Evolutionary conservation across 1,284 basidiomycete species (phyloP).

Genomic region (Ganoderma leucocontextum): DNA sequence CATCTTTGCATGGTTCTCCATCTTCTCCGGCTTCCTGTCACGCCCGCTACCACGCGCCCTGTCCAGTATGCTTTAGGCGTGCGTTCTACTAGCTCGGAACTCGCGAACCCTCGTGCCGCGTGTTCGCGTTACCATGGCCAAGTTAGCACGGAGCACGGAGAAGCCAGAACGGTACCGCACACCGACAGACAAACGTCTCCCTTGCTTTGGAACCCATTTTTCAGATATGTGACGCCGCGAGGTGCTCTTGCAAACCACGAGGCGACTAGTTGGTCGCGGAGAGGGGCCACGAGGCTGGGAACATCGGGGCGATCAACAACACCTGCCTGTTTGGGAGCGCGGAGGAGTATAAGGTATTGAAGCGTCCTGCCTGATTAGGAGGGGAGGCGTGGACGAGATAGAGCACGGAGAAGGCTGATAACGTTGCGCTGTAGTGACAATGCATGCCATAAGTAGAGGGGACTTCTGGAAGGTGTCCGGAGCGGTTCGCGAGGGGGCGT

Average conservation of each 20-base stretch:
- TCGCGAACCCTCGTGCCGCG: not conserved
- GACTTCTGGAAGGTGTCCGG: not conserved
- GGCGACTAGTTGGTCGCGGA: not conserved
- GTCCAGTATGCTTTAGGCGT: constrained; percentile 10
- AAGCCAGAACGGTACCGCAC: not conserved
- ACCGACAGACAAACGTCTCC: not conserved
- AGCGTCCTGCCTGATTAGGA: not conserved
- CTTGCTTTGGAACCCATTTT: not conserved
- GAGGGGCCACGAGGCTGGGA: constrained; percentile 1
- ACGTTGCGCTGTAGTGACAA: not conserved
- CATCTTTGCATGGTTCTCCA: constrained; percentile 3
- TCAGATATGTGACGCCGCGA: not conserved
- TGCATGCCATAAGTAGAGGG: not conserved
- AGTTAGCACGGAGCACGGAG: not conserved
- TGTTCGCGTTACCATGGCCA: not conserved
- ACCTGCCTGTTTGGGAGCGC: constrained; percentile 6
- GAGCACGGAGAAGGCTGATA: constrained; percentile 1
- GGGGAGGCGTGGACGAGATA: not conserved
- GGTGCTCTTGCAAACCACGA: not conserved
- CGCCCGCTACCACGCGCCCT: not conserved
- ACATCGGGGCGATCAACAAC: constrained; percentile 8
- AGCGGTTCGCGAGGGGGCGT: not conserved
- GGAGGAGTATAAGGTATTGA: constrained; percentile 1
- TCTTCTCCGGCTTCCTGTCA: not conserved
- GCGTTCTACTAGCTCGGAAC: constrained; percentile 6